phyloP scores from a whole-genome alignment of 129 eudicot genomes.

The Cynara cardunculus region DNA sequence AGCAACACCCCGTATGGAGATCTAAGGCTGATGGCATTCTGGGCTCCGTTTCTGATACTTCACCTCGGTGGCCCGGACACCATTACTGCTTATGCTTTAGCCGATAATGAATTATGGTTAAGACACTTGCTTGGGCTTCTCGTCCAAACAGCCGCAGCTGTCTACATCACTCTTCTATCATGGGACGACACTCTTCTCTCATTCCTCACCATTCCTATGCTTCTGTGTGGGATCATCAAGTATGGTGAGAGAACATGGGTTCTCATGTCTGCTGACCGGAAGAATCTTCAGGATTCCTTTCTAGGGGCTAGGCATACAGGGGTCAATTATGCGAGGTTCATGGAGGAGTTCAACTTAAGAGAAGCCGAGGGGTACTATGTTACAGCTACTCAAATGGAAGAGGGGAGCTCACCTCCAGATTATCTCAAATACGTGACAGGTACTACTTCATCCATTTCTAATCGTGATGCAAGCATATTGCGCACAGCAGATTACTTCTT shows the following conservation, averaged over 20 bases:
- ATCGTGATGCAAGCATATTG: constrained; percentile 12
- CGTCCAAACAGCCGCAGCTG: constrained; percentile 21
- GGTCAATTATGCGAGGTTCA: constrained; percentile 26
- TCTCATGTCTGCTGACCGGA: constrained; percentile 24
- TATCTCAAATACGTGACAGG: background rate
- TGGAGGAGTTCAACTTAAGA: constrained; percentile 39
- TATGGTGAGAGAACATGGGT: constrained; percentile 36
- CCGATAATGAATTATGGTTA: constrained; percentile 40
- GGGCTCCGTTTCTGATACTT: constrained; percentile 47
- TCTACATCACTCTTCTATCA: constrained; percentile 22
- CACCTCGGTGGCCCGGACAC: constrained; percentile 48
- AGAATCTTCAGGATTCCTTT: constrained; percentile 23
- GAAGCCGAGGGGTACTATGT: constrained; percentile 35
- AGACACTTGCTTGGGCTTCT: constrained; percentile 30
- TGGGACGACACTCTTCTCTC: background rate
- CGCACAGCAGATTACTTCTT: constrained; percentile 34
- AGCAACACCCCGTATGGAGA: background rate
- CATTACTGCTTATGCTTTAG: constrained; percentile 35
- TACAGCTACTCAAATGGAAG: constrained; percentile 5
- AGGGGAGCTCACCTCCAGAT: constrained; percentile 8
- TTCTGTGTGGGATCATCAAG: constrained; percentile 27
- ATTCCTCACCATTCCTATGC: constrained; percentile 16
- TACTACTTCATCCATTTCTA: background rate
- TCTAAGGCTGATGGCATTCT: constrained; percentile 32
- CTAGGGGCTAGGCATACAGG: constrained; percentile 16